Percentiles rank a stretch among this genome's conserved stretches.
These are phyloP conservation scores for Monosporascus sp. DNA, from an alignment of 2,329 filamentous ascomycete species.

Conservation along the genomic window DNA sequence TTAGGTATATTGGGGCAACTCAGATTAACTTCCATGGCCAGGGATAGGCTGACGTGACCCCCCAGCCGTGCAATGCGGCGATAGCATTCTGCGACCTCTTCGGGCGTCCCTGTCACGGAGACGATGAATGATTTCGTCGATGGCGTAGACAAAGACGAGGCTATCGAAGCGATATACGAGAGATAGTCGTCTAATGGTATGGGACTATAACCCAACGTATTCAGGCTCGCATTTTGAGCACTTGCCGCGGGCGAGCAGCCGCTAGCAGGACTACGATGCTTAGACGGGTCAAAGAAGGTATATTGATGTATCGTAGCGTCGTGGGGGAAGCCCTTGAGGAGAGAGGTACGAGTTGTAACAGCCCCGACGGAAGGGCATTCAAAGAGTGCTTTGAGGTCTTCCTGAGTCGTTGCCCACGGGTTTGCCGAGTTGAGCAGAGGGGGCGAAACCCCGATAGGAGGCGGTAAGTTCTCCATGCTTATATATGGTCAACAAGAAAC, in stretches of 20 bases:
- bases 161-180: constrained; percentile 44
- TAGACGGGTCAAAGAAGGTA: constrained; percentile 53
- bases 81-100: constrained; percentile 55
- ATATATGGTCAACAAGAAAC: neutral
- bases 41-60: constrained; percentile 31
- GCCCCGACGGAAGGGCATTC: constrained; percentile 60
- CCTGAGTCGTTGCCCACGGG: constrained; percentile 65
- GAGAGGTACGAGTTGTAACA: constrained; percentile 67
- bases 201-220: constrained; percentile 72
- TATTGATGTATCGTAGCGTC: constrained; percentile 57
- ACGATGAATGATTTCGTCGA: constrained; percentile 58
- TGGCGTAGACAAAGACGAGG: constrained; percentile 6
- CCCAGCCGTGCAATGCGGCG: constrained; percentile 32
- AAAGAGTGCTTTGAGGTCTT: constrained; percentile 58
- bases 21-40: constrained; percentile 73
- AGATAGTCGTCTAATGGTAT: constrained; percentile 55
- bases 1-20: constrained; percentile 70
- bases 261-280: constrained; percentile 6
- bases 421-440: constrained; percentile 70
- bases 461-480: constrained; percentile 27
- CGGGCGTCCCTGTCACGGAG: constrained; percentile 61
- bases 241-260: neutral
- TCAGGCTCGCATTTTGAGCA: constrained; percentile 46
- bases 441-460: constrained; percentile 49
- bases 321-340: constrained; percentile 60